These are phyloP conservation scores for Candida corydali DNA, from an alignment of 805 yeast species.

Conservation along the genomic window DNA sequence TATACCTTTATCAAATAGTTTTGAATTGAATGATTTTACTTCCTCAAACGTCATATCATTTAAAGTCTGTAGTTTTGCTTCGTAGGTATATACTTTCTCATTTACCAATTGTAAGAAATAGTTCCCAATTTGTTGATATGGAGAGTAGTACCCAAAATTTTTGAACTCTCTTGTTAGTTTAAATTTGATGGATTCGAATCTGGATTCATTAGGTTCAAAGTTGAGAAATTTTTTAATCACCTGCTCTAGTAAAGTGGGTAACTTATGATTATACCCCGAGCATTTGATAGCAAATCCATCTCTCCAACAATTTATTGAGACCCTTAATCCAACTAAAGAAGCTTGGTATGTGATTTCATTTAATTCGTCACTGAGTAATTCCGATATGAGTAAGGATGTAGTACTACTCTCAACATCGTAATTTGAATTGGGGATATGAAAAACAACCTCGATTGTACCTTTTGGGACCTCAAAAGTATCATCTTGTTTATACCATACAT, in stretches of 20 bases:
- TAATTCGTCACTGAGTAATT: constrained; percentile 70
- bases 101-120: constrained; percentile 62
- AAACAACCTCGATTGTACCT: constrained; percentile 60
- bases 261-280: constrained; percentile 81
- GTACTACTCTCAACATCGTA: constrained; percentile 57
- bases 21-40: constrained; percentile 46
- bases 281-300: constrained; percentile 70
- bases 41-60: constrained; percentile 43
- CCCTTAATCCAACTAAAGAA: constrained; percentile 68
- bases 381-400: constrained; percentile 59
- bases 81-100: constrained; percentile 64
- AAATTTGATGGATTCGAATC: constrained; percentile 68
- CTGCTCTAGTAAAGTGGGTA: constrained; percentile 56
- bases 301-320: constrained; percentile 52
- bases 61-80: constrained; percentile 54
- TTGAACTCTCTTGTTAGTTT: constrained; percentile 56
- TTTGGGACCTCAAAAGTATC: constrained; percentile 88
- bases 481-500: constrained; percentile 86
- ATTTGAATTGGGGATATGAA: constrained; percentile 62
- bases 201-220: constrained; percentile 48
- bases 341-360: constrained; percentile 82
- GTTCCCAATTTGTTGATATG: constrained; percentile 72
- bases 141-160: constrained; percentile 69
- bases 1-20: constrained; percentile 47
- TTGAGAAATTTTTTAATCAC: constrained; percentile 51